Evolutionary conservation across 768 basidiomycete genomes (phyloP).

Genomic region (Boletus rex-veris): DNA sequence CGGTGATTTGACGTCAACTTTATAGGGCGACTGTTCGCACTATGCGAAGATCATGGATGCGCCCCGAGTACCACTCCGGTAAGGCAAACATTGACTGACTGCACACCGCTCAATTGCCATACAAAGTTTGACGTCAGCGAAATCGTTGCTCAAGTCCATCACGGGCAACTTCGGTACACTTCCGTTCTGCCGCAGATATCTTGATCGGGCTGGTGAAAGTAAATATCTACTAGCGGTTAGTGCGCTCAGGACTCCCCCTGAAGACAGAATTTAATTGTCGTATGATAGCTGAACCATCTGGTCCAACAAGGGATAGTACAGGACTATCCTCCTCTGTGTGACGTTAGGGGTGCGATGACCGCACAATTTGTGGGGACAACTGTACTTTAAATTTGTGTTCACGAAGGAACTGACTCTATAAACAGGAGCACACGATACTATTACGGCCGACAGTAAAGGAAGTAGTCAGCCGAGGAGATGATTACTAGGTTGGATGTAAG

Average conservation of each 20-base stretch:
- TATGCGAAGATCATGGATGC: constrained; percentile 76
- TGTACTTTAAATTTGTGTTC: background rate
- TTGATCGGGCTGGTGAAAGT: constrained; percentile 89
- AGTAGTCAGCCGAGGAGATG: constrained; percentile 79
- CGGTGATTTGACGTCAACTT: background rate
- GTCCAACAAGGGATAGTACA: constrained; percentile 86
- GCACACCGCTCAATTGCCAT: background rate
- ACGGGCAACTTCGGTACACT: constrained; percentile 92
- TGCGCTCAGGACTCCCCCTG: constrained; percentile 4
- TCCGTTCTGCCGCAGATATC: constrained; percentile 93
- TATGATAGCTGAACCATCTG: constrained; percentile 74
- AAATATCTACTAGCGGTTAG: constrained; percentile 87
- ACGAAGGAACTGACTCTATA: constrained; percentile 3
- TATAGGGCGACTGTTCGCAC: constrained; percentile 88
- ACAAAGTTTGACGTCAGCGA: constrained; percentile 79
- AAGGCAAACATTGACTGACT: constrained; percentile 20
- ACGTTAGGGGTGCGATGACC: constrained; percentile 83
- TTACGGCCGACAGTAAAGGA: constrained; percentile 83
- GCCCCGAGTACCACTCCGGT: constrained; percentile 74
- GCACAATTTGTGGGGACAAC: constrained; percentile 74
- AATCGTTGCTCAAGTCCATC: constrained; percentile 81
- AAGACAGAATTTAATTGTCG: background rate
- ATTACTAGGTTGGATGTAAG: constrained; percentile 49
- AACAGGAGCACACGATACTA: constrained; percentile 81
- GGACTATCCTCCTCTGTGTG: constrained; percentile 90